phyloP scores from a whole-genome alignment of 1,284 basidiomycete genomes.

The Ceratobasidium sp. region DNA sequence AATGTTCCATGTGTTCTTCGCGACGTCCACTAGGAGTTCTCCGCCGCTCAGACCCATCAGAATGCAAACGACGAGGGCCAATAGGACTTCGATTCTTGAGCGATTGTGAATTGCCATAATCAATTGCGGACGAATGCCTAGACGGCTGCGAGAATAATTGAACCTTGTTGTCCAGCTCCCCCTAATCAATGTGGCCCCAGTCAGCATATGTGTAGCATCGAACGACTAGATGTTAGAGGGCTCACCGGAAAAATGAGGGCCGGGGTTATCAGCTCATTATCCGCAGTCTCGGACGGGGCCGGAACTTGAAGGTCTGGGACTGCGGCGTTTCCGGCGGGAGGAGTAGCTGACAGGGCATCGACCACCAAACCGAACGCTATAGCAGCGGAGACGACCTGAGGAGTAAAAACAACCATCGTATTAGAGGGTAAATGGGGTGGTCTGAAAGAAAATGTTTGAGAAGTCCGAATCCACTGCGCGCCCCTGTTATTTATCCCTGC shows the following conservation, averaged over 20 bases:
- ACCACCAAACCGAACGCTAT: not conserved
- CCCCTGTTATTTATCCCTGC: not conserved
- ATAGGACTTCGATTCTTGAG: not conserved
- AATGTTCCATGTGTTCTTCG: not conserved
- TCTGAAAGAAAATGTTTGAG: not conserved
- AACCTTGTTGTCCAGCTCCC: not conserved
- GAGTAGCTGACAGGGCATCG: not conserved
- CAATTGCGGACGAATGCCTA: not conserved
- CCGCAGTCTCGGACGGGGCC: too few relatives aligned
- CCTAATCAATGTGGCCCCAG: too few relatives aligned
- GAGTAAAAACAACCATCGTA: not conserved
- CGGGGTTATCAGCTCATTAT: too few relatives aligned
- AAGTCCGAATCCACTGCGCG: not conserved
- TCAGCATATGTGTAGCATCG: too few relatives aligned
- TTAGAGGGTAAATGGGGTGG: not conserved
- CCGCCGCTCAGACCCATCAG: too few relatives aligned
- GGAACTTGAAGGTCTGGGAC: too few relatives aligned
- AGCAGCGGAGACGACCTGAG: not conserved
- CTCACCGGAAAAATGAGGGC: too few relatives aligned
- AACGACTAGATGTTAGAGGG: not conserved
- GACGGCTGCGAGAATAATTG: not conserved
- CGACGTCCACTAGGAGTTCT: not conserved
- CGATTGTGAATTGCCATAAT: not conserved
- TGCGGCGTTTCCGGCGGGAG: not conserved
- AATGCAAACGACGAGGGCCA: constrained; percentile 12